Evolutionary conservation across 1,284 basidiomycete genomes (phyloP).

Genomic region (Hortiboletus rubellus): DNA sequence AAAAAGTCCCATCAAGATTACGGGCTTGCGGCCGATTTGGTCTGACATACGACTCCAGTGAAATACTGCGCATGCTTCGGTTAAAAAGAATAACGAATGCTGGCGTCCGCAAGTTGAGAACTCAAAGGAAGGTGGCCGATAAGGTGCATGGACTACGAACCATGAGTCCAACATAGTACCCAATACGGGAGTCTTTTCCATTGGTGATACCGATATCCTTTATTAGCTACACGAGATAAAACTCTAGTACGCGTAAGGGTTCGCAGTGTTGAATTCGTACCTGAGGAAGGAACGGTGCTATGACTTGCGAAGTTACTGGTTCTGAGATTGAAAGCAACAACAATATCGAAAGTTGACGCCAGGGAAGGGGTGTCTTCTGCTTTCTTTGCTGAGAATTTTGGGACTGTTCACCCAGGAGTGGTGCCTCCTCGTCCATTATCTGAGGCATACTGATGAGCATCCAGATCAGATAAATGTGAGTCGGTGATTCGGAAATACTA

Average conservation of each 20-base stretch:
- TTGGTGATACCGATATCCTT: conserved; percentile 46
- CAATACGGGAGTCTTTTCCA: conserved; percentile 49
- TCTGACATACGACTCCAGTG: conserved; percentile 71
- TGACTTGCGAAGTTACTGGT: conserved; percentile 67
- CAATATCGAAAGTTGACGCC: conserved; percentile 65
- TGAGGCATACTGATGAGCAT: conserved; percentile 2
- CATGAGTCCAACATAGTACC: conserved; percentile 57
- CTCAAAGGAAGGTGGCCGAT: neutral
- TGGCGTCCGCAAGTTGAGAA: conserved; percentile 20
- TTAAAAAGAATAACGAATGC: conserved; percentile 57
- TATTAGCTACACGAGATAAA: conserved; percentile 41
- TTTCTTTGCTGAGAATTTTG: conserved; percentile 2
- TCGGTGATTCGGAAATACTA: neutral
- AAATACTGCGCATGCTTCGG: conserved; percentile 55
- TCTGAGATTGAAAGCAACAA: conserved; percentile 66
- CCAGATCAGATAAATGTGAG: neutral
- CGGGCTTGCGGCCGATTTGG: conserved; percentile 61
- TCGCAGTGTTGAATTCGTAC: conserved; percentile 33
- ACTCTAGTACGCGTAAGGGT: neutral
- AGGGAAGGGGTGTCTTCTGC: conserved; percentile 58
- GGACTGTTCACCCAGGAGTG: conserved; percentile 15
- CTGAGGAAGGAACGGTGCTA: conserved; percentile 70
- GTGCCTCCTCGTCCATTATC: conserved; percentile 30
- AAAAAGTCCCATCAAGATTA: too few species aligned
- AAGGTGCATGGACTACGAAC: conserved; percentile 33